Conservation (phyloP, 441 rosid genomes). For the Croton laevigatus region DNA sequence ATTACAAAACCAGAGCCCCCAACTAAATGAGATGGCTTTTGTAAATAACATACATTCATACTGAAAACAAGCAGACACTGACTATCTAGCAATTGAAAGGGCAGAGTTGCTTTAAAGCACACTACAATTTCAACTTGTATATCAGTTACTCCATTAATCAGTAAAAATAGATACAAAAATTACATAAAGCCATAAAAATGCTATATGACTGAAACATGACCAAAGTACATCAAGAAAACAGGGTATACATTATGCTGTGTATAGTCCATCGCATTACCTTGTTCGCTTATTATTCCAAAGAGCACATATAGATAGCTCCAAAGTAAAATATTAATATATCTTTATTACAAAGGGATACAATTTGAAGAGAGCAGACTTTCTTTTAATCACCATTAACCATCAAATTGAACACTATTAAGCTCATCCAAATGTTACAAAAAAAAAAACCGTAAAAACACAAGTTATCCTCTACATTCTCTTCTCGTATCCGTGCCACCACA, state of each 20-base stretch:
- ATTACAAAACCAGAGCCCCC: neutral
- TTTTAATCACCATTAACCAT: too few species aligned
- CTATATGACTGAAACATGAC: neutral
- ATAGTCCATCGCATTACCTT: too few species aligned
- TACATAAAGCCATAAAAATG: neutral
- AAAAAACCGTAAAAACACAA: too few species aligned
- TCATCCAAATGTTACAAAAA: neutral
- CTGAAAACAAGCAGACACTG: neutral
- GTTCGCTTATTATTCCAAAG: too few species aligned
- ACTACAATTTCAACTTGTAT: neutral
- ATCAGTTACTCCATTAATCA: neutral
- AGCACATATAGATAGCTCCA: too few species aligned
- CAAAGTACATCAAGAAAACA: neutral
- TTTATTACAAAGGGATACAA: too few species aligned
- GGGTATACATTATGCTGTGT: neutral
- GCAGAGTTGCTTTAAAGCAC: neutral
- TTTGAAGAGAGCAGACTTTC: too few species aligned
- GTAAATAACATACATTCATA: neutral
- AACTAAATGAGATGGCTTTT: neutral
- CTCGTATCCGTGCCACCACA: neutral
- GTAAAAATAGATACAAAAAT: neutral
- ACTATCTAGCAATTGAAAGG: neutral
- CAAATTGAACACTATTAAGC: neutral
- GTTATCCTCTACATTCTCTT: neutral
- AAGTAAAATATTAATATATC: too few species aligned